A percentile compares a stretch with the other conserved stretches of the same genome.
phyloP scores from a whole-genome alignment of 345 rosid genomes.

The Lepidium sativum region DNA sequence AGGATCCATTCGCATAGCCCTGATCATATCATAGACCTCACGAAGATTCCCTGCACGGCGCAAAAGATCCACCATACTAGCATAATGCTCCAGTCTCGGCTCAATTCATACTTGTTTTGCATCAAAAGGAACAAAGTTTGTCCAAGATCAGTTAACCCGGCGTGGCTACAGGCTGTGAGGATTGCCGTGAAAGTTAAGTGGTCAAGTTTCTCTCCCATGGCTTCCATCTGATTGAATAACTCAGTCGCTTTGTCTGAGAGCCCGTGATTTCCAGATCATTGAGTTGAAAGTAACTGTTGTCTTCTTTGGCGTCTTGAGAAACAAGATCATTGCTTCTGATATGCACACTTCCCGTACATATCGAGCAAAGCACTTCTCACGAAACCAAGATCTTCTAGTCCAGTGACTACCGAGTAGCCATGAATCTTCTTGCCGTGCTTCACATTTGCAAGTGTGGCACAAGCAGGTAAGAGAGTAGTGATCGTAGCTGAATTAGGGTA shows the following conservation, averaged over 20 bases:
- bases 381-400: conserved; percentile 53
- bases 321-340: conserved; percentile 52
- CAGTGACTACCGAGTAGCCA: conserved; percentile 48
- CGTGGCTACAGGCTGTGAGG: conserved; percentile 76
- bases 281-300: conserved; percentile 73
- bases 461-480: conserved; percentile 65
- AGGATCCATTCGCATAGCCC: conserved; percentile 54
- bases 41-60: conserved; percentile 61
- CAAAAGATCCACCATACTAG: conserved; percentile 77
- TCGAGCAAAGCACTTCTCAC: conserved; percentile 75
- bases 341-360: conserved; percentile 82
- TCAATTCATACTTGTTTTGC: conserved; percentile 53
- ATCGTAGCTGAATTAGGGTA: conserved; percentile 58
- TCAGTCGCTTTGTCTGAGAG: conserved; percentile 54
- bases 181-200: conserved; percentile 76
- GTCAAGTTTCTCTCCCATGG: conserved; percentile 42
- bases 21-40: conserved; percentile 55
- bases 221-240: conserved; percentile 61
- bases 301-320: conserved; percentile 40
- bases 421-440: conserved; percentile 68
- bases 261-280: conserved; percentile 87
- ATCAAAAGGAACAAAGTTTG: conserved; percentile 47
- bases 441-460: conserved; percentile 37
- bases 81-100: conserved; percentile 76
- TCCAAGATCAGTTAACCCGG: conserved; percentile 60